phyloP scores from a whole-genome alignment of 1,139 yeast species.

The Sugiyamaella paludigena region DNA sequence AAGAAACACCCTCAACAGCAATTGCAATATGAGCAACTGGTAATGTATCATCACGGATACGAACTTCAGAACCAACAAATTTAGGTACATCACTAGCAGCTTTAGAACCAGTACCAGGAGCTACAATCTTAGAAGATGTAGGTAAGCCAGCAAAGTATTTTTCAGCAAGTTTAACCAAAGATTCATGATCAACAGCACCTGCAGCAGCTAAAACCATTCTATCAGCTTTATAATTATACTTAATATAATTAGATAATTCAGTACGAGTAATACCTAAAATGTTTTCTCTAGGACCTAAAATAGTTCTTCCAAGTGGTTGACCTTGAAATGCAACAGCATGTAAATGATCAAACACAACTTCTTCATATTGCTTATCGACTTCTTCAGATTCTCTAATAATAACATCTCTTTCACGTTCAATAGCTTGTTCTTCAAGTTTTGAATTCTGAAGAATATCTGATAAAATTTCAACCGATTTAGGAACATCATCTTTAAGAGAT shows the following conservation, averaged over 20 bases:
- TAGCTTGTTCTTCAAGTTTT: conserved; percentile 74
- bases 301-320: conserved; percentile 97
- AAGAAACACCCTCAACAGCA: conserved; percentile 96
- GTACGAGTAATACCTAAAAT: conserved; percentile 73
- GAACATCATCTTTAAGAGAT: conserved; percentile 75
- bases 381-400: conserved; percentile 96
- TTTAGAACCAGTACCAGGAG: conserved; percentile 67
- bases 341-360: conserved; percentile 93
- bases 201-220: conserved; percentile 97
- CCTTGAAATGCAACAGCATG: conserved; percentile 88
- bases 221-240: conserved; percentile 89
- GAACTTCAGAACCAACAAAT: conserved; percentile 82
- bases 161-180: conserved; percentile 72
- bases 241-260: conserved; percentile 77
- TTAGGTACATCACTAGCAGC: conserved; percentile 65
- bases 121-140: conserved; percentile 58
- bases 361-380: conserved; percentile 97
- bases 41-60: conserved; percentile 75
- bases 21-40: conserved; percentile 91
- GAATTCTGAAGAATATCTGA: conserved; percentile 88
- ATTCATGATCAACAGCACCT: conserved; percentile 88
- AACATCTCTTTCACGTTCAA: conserved; percentile 94
- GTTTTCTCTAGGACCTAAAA: conserved; percentile 88
- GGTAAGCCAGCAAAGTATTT: conserved; percentile 74
- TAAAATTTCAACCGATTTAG: conserved; percentile 81